Percentiles rank a stretch among this genome's conserved stretches.
Conservation (phyloP, 1,139 yeast genomes). For the Saccharomyces hybrid region DNA sequence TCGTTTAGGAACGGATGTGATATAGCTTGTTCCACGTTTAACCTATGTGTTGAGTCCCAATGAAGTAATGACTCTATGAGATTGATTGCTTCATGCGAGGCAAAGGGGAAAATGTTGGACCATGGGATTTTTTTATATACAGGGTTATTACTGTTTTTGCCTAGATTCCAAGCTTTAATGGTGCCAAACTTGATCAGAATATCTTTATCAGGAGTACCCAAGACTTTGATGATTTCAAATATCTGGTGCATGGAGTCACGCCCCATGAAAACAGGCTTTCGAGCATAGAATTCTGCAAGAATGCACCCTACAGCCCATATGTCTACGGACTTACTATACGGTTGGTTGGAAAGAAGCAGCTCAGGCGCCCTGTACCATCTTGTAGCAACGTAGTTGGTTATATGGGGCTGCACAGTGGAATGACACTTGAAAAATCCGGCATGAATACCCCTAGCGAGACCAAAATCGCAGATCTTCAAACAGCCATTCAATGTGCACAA, state of each 20-base stretch:
- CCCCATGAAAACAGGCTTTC: constrained; percentile 68
- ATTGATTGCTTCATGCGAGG: constrained; percentile 41
- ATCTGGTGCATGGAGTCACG: constrained; percentile 59
- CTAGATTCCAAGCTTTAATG: constrained; percentile 36
- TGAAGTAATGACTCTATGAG: constrained; percentile 45
- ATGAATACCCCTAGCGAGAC: constrained; percentile 71
- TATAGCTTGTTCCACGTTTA: constrained; percentile 44
- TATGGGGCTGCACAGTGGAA: constrained; percentile 34
- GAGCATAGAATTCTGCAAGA: constrained; percentile 64
- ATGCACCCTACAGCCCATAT: constrained; percentile 81
- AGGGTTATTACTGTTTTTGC: constrained; percentile 31
- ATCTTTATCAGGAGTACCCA: constrained; percentile 53
- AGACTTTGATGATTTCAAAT: constrained; percentile 50
- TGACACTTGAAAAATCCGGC: constrained; percentile 36
- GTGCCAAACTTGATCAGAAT: constrained; percentile 34
- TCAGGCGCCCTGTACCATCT: constrained; percentile 97
- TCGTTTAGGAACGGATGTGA: constrained; percentile 42
- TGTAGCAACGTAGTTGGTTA: constrained; percentile 88
- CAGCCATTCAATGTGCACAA: constrained; percentile 64
- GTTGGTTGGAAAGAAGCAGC: constrained; percentile 55
- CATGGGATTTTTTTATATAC: constrained; percentile 40
- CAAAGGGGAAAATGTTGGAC: constrained; percentile 51
- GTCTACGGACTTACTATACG: constrained; percentile 54
- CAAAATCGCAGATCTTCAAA: constrained; percentile 80
- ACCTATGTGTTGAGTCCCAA: constrained; percentile 52